phyloP scores from a whole-genome alignment of 306 rosid genomes.

The Sindora glabra region DNA sequence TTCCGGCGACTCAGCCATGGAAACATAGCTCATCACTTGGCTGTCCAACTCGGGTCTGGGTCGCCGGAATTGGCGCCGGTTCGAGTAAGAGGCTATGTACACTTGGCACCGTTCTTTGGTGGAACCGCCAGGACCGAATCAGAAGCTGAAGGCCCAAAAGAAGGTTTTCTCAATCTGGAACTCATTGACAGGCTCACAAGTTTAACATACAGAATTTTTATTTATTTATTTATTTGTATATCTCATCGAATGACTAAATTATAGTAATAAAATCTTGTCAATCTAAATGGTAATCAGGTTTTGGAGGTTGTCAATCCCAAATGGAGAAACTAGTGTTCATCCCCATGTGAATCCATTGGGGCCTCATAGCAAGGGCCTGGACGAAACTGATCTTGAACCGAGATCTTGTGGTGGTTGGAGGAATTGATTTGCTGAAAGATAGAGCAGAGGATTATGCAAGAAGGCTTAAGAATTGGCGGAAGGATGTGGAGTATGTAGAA shows the following conservation, averaged over 20 bases:
- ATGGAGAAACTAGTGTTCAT: slow-evolving; percentile 52
- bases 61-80: slow-evolving; percentile 46
- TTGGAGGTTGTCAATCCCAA: slow-evolving; percentile 80
- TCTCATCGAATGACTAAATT: too few species aligned
- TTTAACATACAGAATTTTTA: too few species aligned
- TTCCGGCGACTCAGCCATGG: slow-evolving; percentile 87
- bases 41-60: slow-evolving; percentile 39
- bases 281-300: slow-evolving; percentile 34
- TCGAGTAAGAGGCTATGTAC: slow-evolving; percentile 54
- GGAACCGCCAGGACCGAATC: slow-evolving; percentile 40
- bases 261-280: too few species aligned
- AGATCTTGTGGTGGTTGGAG: slow-evolving; percentile 59
- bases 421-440: slow-evolving; percentile 63
- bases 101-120: slow-evolving; percentile 76
- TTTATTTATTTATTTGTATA: too few species aligned
- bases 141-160: slow-evolving; percentile 69
- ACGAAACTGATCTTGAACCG: slow-evolving; percentile 45
- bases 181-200: slow-evolving; percentile 59
- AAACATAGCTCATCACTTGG: slow-evolving; percentile 59
- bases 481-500: slow-evolving; percentile 47
- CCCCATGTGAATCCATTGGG: slow-evolving; percentile 82
- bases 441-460: slow-evolving; percentile 50
- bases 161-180: slow-evolving; percentile 75
- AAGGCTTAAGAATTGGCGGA: slow-evolving; percentile 56
- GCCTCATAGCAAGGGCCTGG: slow-evolving; percentile 39